Percentiles rank a stretch among this genome's conserved stretches.
phyloP scores from a whole-genome alignment of 1,139 yeast species.

The Nakaseomyces uthaithaninus region DNA sequence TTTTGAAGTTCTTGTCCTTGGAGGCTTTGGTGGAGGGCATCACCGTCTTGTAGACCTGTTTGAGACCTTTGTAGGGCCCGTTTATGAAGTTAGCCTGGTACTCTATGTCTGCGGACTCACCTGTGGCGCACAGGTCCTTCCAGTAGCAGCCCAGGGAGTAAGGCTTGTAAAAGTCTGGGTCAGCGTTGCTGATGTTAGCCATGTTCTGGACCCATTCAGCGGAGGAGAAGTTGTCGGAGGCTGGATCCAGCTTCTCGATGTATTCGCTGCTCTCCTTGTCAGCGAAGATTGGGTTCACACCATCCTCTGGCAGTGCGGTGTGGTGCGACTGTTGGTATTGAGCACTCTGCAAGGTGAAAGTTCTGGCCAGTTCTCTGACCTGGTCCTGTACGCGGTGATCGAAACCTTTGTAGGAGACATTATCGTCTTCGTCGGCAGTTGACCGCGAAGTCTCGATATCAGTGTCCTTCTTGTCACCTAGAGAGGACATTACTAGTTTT shows the following conservation, averaged over 20 bases:
- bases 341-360: slow-evolving; percentile 10
- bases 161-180: slow-evolving; percentile 55
- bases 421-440: slow-evolving; percentile 8
- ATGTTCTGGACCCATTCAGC: slow-evolving; percentile 65
- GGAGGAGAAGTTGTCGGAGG: slow-evolving; percentile 47
- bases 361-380: slow-evolving; percentile 14
- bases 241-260: slow-evolving; percentile 46
- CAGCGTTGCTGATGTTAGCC: slow-evolving; percentile 45
- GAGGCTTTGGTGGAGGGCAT: slow-evolving; percentile 19
- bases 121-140: slow-evolving; percentile 58
- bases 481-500: background rate
- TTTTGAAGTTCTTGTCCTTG: slow-evolving; percentile 37
- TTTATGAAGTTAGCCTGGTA: slow-evolving; percentile 66
- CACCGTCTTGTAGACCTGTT: slow-evolving; percentile 19
- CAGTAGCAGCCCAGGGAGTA: slow-evolving; percentile 58
- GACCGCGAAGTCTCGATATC: slow-evolving; percentile 5
- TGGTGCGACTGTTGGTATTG: background rate
- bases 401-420: slow-evolving; percentile 16
- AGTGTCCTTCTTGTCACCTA: slow-evolving; percentile 6
- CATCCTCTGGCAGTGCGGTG: slow-evolving; percentile 5
- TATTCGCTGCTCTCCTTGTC: slow-evolving; percentile 19
- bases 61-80: slow-evolving; percentile 29
- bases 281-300: slow-evolving; percentile 10
- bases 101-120: slow-evolving; percentile 66
- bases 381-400: slow-evolving; percentile 14